phyloP scores from a whole-genome alignment of 352 stramenopile species.

The Plasmopara halstedii region DNA sequence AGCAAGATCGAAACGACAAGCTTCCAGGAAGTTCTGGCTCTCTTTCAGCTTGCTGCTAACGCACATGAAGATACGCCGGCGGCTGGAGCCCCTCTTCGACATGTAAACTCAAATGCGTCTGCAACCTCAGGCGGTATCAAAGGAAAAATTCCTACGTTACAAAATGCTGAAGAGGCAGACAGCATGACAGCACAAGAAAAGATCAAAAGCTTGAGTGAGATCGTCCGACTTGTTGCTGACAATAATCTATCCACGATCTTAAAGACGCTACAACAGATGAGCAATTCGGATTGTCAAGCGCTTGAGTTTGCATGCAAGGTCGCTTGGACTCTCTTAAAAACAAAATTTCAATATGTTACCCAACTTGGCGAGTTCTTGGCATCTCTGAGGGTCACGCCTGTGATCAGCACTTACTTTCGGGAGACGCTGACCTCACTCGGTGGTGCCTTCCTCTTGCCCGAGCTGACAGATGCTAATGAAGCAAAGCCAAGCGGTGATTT shows the following conservation, averaged over 20 bases:
- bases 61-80: conserved; percentile 1
- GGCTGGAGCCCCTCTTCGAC: conserved; percentile 9
- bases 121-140: conserved; percentile 4
- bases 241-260: conserved; percentile 25
- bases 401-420: conserved; percentile 34
- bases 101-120: conserved; percentile 5
- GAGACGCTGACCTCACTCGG: conserved; percentile 19
- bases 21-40: conserved; percentile 18
- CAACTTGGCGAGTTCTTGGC: conserved; percentile 23
- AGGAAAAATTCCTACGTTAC: conserved; percentile 24
- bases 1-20: conserved; percentile 4
- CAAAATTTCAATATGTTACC: conserved; percentile 1
- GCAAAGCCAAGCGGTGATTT: not conserved
- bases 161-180: conserved; percentile 7
- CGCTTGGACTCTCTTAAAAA: conserved; percentile 12
- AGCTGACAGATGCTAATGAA: conserved; percentile 4
- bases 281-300: conserved; percentile 12
- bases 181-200: not conserved
- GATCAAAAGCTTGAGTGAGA: conserved; percentile 23
- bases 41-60: conserved; percentile 13
- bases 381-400: conserved; percentile 38
- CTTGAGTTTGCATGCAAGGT: conserved; percentile 37
- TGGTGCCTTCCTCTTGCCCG: conserved; percentile 25
- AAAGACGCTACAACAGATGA: conserved; percentile 15
- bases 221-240: conserved; percentile 29